Base-by-base conservation (phyloP, 495 filamentous ascomycete genomes). In the Penicillium goetzii region DNA sequence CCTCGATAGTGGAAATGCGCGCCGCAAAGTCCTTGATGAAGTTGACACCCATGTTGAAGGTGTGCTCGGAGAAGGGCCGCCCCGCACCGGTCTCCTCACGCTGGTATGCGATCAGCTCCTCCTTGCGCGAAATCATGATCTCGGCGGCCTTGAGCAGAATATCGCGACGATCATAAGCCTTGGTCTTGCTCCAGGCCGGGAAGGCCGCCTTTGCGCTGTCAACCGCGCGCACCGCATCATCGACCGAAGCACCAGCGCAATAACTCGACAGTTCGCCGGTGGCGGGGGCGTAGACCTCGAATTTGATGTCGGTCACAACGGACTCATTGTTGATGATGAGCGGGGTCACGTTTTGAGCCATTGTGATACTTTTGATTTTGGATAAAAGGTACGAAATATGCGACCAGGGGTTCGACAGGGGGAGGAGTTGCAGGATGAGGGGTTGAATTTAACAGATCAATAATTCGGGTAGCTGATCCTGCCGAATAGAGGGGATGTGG, bases 291-390 rank as follows among this genome's bases (percentile, higher is more conserved):
- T 76, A 75, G 54, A 96, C 86, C 47, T 86, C 80, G 78, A 91
- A 94, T 19, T 84, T 88, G 54, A 80, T 80, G 11, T 83, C 68
- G 26, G 85, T 85, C 51, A 79, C 78, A 56, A 86, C 74, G 59
- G 90, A 87, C 71, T 89, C 80, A 75, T 89, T 89, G 64, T 88
- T 86, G 78, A 94, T 90, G 58, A 89, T 81, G 67, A 95, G 87
- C 41, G 92, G 92, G 23, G 90, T 81, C 43, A 72, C 72, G 47
- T 54, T 54, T 11, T 68, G 51, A 14, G 59, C 52, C 65, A 63
- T 68, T 47, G 21, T 59, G 54, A 49, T 33, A 38, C 11, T 41
- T 10, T 50, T 25, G 3, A 3, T 30, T 21, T 30, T 15, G 33
- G 17, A 26, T 33, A 8, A 8, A 33, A 54, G 32, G 26, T 25